These are phyloP conservation scores for Achaetomiella virescens DNA, from an alignment of 495 filamentous ascomycete genomes.

Conservation along the genomic window DNA sequence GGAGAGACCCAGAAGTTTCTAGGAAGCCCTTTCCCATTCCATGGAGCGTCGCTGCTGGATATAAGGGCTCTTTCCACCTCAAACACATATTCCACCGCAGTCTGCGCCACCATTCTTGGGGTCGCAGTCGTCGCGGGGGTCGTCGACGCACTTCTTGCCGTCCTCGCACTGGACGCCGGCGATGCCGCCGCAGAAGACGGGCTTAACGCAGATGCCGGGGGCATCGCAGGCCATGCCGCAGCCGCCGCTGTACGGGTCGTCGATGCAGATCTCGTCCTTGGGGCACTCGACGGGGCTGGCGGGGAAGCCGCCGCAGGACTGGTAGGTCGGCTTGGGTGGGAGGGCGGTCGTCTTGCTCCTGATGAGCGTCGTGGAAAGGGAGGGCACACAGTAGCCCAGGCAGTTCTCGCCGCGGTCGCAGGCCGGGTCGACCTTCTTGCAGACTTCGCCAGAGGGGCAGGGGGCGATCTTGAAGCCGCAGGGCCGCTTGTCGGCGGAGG, in stretches of 20 bases:
- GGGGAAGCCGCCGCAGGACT: conserved; percentile 25
- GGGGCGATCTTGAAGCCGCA: conserved; percentile 26
- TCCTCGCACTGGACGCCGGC: conserved; percentile 22
- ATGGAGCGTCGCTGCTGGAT: no score
- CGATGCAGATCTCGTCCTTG: conserved; percentile 24
- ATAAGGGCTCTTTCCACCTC: not conserved
- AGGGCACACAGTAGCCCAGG: conserved; percentile 13
- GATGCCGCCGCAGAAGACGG: conserved; percentile 28
- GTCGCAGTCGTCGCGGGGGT: conserved; percentile 29
- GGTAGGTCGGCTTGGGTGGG: conserved; percentile 12
- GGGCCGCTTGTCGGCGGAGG: not conserved
- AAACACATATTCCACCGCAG: conserved; percentile 28
- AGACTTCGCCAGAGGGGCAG: conserved; percentile 13
- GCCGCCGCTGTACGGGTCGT: conserved; percentile 21
- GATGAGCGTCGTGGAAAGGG: conserved; percentile 1
- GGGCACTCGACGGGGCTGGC: conserved; percentile 13
- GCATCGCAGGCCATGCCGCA: conserved; percentile 30
- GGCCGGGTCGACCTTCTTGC: conserved; percentile 13
- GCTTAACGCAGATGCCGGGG: conserved; percentile 27
- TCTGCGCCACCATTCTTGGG: conserved; percentile 24
- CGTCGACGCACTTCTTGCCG: conserved; percentile 25
- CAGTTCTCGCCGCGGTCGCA: conserved; percentile 22
- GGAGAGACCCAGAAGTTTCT: no score
- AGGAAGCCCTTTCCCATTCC: no score
- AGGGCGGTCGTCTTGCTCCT: conserved; percentile 5